Conservation (phyloP, 257 asterid species). For the Salvia splendens region DNA sequence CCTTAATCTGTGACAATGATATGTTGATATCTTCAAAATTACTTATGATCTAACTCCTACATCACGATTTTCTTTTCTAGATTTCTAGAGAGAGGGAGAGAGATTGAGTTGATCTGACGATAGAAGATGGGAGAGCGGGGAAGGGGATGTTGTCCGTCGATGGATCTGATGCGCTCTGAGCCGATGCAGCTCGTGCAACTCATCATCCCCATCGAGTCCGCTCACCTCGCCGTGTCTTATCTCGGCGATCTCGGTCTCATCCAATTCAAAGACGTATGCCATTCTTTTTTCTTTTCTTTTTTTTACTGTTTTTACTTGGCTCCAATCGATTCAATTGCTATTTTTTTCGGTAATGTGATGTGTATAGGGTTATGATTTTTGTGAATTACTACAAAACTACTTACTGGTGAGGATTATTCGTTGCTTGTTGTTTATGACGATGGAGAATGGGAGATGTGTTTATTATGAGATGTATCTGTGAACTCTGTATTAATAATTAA, state of each 20-base stretch:
- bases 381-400: slow-evolving; percentile 3
- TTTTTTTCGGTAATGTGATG: slow-evolving; percentile 27
- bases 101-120: slow-evolving; percentile 39
- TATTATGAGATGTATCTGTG: background rate
- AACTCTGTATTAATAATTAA: no score
- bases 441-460: background rate
- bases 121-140: slow-evolving; percentile 69
- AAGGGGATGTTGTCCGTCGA: slow-evolving; percentile 86
- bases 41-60: background rate
- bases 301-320: background rate
- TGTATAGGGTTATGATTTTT: slow-evolving; percentile 31
- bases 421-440: slow-evolving; percentile 20
- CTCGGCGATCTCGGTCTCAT: slow-evolving; percentile 87
- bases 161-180: slow-evolving; percentile 98
- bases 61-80: slow-evolving; percentile 12
- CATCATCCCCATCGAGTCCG: slow-evolving; percentile 91
- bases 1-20: slow-evolving; percentile 34
- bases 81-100: slow-evolving; percentile 23
- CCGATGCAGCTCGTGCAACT: slow-evolving; percentile 92
- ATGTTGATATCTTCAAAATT: slow-evolving; percentile 38
- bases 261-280: slow-evolving; percentile 83
- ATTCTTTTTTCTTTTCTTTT: background rate
- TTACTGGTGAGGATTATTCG: slow-evolving; percentile 16
- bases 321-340: slow-evolving; percentile 25
- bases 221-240: slow-evolving; percentile 73